Conservation (phyloP, 345 rosid species). For the Eucalyptus urophylla region DNA sequence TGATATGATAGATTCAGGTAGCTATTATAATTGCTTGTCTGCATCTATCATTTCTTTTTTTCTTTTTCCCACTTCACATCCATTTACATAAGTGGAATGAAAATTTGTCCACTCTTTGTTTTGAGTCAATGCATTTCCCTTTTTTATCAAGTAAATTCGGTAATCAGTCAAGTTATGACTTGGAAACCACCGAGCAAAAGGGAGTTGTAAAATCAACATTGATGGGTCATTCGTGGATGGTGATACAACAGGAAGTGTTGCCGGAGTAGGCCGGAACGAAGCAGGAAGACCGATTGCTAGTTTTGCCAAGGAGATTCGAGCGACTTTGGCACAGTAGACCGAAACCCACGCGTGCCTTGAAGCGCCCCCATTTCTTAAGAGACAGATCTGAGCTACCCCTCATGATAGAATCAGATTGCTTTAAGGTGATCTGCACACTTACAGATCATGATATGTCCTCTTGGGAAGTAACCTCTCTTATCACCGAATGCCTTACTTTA, state of each 20-base stretch:
- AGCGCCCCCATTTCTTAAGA: neutral
- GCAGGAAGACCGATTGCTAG: neutral
- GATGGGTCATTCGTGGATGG: neutral
- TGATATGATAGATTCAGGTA: neutral
- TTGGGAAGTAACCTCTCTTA: neutral
- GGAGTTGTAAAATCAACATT: no score
- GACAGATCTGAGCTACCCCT: neutral
- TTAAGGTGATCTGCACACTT: neutral
- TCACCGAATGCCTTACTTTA: neutral
- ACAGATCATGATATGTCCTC: neutral
- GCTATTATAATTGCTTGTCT: neutral
- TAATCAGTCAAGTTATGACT: neutral
- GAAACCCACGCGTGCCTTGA: neutral
- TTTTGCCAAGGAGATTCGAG: neutral
- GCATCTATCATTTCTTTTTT: neutral
- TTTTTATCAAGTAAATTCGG: neutral
- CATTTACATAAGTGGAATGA: no score
- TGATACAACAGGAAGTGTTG: neutral
- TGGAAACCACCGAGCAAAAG: neutral
- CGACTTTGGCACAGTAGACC: neutral
- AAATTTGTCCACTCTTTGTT: neutral
- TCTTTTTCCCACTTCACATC: neutral
- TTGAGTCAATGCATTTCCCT: neutral
- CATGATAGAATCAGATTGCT: neutral
- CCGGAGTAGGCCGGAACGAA: neutral